phyloP scores from a whole-genome alignment of 2,329 filamentous ascomycete species.

The Microcyclosporella mali region DNA sequence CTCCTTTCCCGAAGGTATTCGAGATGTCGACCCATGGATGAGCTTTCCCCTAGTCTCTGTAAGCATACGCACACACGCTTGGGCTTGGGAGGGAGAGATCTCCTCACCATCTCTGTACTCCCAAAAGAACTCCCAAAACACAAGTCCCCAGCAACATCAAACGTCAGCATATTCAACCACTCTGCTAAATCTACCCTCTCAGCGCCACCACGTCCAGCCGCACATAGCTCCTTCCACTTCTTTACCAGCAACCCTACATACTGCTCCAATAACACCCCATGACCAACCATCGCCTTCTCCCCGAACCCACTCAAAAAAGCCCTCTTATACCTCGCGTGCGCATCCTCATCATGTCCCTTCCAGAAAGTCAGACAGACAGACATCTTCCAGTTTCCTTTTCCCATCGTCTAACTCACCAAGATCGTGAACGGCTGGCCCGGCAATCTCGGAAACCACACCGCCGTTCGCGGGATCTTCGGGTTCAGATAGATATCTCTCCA shows the following conservation, averaged over 20 bases:
- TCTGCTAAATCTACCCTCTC: conserved; percentile 10
- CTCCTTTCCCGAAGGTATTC: conserved; percentile 4
- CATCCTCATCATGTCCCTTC: conserved; percentile 1
- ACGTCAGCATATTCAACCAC: conserved; percentile 8
- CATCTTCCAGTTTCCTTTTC: not conserved
- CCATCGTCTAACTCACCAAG: too few species aligned
- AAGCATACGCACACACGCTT: too few species aligned
- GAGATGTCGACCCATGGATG: conserved; percentile 7
- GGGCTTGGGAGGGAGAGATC: conserved; percentile 36
- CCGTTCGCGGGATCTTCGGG: conserved; percentile 1
- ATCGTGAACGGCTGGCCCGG: too few species aligned
- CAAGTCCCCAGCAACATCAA: conserved; percentile 8
- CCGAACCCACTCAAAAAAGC: conserved; percentile 4
- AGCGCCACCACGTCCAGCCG: not conserved
- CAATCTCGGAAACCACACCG: conserved; percentile 1
- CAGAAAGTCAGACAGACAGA: not conserved
- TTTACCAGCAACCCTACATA: conserved; percentile 2
- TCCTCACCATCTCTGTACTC: conserved; percentile 17
- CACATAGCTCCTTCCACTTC: not conserved
- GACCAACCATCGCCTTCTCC: not conserved
- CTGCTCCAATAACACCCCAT: not conserved
- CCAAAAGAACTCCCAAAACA: conserved; percentile 7
- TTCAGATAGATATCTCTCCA: conserved; percentile 39
- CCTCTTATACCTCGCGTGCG: conserved; percentile 5
- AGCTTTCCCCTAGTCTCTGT: not conserved